These are phyloP conservation scores for Teratosphaeriaceae sp. DNA, from an alignment of 2,329 filamentous ascomycete species.

Conservation along the genomic window DNA sequence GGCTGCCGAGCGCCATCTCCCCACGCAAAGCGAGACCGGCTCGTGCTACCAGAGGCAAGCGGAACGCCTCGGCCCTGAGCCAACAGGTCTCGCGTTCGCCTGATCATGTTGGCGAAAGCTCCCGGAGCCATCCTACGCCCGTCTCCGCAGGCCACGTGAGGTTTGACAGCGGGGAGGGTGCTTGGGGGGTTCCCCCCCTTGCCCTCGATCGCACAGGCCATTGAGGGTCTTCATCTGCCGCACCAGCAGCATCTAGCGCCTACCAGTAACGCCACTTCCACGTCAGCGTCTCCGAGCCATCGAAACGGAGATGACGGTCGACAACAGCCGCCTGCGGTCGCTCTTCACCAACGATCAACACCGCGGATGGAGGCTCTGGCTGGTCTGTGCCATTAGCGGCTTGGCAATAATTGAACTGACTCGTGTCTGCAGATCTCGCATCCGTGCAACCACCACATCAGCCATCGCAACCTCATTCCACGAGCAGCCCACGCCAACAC, in stretches of 20 bases:
- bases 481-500: conserved; percentile 19
- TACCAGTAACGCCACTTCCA: conserved; percentile 3
- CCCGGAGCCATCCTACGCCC: conserved; percentile 8
- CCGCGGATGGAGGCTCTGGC: conserved; percentile 43
- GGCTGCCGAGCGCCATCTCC: conserved; percentile 18
- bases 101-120: conserved; percentile 18
- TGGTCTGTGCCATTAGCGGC: conserved; percentile 29
- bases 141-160: background rate
- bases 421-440: conserved; percentile 34
- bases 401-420: conserved; percentile 4
- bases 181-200: conserved; percentile 2
- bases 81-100: conserved; percentile 31
- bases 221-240: conserved; percentile 15
- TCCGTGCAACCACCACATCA: conserved; percentile 42
- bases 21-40: conserved; percentile 11
- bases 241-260: conserved; percentile 14
- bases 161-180: background rate
- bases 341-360: conserved; percentile 37
- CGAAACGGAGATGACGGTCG: conserved; percentile 7
- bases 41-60: conserved; percentile 22
- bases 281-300: conserved; percentile 3
- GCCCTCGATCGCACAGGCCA: conserved; percentile 9
- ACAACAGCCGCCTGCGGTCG: conserved; percentile 17
- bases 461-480: conserved; percentile 29
- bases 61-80: conserved; percentile 37